Evolutionary conservation across 1,139 yeast genomes (phyloP).

Genomic region (Taiozyma sp.): DNA sequence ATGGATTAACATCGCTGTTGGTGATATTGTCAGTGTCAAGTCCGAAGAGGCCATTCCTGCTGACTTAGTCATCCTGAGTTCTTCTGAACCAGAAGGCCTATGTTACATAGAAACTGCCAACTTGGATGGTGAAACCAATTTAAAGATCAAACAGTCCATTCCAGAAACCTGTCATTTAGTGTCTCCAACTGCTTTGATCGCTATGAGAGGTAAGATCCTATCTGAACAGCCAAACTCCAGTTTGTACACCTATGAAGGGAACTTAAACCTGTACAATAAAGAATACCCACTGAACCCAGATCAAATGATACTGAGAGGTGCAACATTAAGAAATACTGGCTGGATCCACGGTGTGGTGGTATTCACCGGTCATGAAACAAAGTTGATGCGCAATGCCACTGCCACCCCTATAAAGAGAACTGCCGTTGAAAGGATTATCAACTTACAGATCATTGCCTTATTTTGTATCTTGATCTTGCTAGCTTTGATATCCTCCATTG

Average conservation of each 20-base stretch:
- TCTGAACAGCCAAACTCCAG: constrained; percentile 96
- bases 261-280: constrained; percentile 55
- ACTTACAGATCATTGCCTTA: constrained; percentile 83
- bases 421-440: constrained; percentile 93
- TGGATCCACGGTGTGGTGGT: constrained; percentile 95
- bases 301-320: constrained; percentile 89
- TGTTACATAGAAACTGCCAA: constrained; percentile 98
- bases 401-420: constrained; percentile 97
- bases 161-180: constrained; percentile 74
- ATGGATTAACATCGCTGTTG: constrained; percentile 90
- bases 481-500: constrained; percentile 77
- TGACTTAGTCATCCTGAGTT: constrained; percentile 75
- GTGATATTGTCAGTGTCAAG: constrained; percentile 80
- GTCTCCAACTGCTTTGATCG: constrained; percentile 57
- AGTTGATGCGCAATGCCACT: constrained; percentile 96
- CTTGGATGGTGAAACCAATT: constrained; percentile 95
- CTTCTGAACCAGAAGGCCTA: constrained; percentile 97
- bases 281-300: constrained; percentile 82
- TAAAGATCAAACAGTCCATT: constrained; percentile 87
- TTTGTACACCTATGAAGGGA: constrained; percentile 92
- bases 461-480: constrained; percentile 75
- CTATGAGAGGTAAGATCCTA: constrained; percentile 51
- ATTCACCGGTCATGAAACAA: constrained; percentile 98
- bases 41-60: constrained; percentile 96
- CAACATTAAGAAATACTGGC: constrained; percentile 88